Percentiles rank a stretch among this genome's conserved stretches.
These are phyloP conservation scores for Candida sojae DNA, from an alignment of 1,139 yeast species.

Conservation along the genomic window DNA sequence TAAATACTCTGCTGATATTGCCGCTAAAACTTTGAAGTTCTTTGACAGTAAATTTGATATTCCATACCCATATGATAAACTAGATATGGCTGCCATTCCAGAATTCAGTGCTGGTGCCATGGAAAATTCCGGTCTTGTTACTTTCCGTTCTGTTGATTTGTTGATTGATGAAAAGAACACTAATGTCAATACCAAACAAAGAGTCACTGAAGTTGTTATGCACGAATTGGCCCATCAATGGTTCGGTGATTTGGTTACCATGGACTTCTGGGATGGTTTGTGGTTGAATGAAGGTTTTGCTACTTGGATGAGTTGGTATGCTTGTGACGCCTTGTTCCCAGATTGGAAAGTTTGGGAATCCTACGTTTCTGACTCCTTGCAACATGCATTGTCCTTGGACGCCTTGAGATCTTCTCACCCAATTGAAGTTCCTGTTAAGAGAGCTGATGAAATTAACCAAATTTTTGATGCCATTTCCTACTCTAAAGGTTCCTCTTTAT, in stretches of 20 bases:
- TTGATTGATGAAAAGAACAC: conserved; percentile 49
- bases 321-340: conserved; percentile 53
- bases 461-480: conserved; percentile 66
- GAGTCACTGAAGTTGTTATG: conserved; percentile 59
- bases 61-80: conserved; percentile 60
- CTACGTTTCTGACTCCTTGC: conserved; percentile 53
- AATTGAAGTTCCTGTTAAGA: conserved; percentile 55
- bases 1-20: conserved; percentile 49
- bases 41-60: conserved; percentile 54
- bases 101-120: conserved; percentile 62
- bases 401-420: conserved; percentile 59
- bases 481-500: conserved; percentile 78
- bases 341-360: conserved; percentile 61
- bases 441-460: conserved; percentile 58
- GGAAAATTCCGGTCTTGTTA: conserved; percentile 63
- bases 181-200: conserved; percentile 45
- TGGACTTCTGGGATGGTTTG: conserved; percentile 67
- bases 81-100: conserved; percentile 59
- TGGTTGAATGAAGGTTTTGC: conserved; percentile 69
- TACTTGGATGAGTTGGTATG: conserved; percentile 57
- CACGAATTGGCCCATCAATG: conserved; percentile 69
- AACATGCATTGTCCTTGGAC: conserved; percentile 54
- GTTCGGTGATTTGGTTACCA: conserved; percentile 64
- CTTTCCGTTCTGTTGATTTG: conserved; percentile 56
- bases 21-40: conserved; percentile 54